These are phyloP conservation scores for Mycena venus DNA, from an alignment of 768 basidiomycete genomes.

Conservation along the genomic window DNA sequence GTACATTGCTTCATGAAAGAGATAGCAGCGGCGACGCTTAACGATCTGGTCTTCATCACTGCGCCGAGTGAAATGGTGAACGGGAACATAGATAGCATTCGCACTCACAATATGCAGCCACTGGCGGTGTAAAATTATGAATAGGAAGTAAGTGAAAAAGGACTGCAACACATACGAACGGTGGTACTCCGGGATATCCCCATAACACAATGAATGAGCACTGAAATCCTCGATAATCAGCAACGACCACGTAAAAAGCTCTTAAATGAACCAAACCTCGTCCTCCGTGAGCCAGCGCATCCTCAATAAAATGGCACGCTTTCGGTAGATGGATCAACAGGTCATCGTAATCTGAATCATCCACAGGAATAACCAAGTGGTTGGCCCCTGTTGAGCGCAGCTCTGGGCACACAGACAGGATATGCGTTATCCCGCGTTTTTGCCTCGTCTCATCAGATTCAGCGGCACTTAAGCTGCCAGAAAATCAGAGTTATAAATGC, in stretches of 20 bases:
- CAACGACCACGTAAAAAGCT: background rate
- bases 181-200: slow-evolving; percentile 80
- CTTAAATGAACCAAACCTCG: slow-evolving; percentile 30
- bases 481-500: background rate
- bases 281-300: slow-evolving; percentile 65
- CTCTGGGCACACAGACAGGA: slow-evolving; percentile 72
- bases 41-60: slow-evolving; percentile 66
- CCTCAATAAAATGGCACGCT: slow-evolving; percentile 73
- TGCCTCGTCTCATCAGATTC: slow-evolving; percentile 44
- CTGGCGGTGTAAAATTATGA: slow-evolving; percentile 1
- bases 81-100: background rate
- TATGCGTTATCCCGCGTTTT: slow-evolving; percentile 62
- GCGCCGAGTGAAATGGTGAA: background rate
- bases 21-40: slow-evolving; percentile 60
- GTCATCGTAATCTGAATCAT: slow-evolving; percentile 63
- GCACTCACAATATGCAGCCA: slow-evolving; percentile 30
- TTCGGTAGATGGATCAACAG: slow-evolving; percentile 75
- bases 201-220: slow-evolving; percentile 82
- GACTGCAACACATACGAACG: slow-evolving; percentile 63
- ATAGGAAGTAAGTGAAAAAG: slow-evolving; percentile 39
- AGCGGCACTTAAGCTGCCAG: slow-evolving; percentile 54
- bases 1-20: slow-evolving; percentile 64
- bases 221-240: slow-evolving; percentile 26
- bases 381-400: slow-evolving; percentile 57
- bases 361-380: slow-evolving; percentile 55